These are phyloP conservation scores for Rhinocladiella mackenziei DNA, from an alignment of 2,329 filamentous ascomycete species.

Conservation along the genomic window DNA sequence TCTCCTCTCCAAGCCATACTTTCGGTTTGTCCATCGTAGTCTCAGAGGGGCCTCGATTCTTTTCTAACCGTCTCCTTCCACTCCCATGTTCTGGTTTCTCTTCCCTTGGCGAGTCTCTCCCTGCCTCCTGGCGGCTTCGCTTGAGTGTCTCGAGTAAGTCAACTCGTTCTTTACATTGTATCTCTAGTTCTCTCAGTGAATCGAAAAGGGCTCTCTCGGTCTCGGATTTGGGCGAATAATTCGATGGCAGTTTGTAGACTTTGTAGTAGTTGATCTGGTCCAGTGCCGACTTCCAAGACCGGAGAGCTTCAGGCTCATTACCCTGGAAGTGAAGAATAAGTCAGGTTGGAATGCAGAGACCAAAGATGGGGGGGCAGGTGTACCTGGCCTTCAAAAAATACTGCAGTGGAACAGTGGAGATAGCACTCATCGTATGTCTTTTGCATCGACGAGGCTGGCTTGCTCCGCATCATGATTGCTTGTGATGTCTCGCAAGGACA, in stretches of 20 bases:
- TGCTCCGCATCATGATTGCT: constrained; percentile 49
- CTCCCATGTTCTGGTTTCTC: constrained; percentile 21
- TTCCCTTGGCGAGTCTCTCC: constrained; percentile 21
- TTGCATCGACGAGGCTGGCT: constrained; percentile 71
- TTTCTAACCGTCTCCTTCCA: constrained; percentile 22
- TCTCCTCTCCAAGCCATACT: constrained; percentile 72
- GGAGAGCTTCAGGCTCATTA: constrained; percentile 83
- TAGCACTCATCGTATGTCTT: constrained; percentile 98
- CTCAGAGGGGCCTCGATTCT: constrained; percentile 24
- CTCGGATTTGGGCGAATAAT: constrained; percentile 68
- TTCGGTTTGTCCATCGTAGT: constrained; percentile 16
- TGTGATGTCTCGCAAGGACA: constrained; percentile 9
- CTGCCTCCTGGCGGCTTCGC: constrained; percentile 52
- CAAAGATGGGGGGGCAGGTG: constrained; percentile 10
- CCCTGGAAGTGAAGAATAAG: constrained; percentile 52
- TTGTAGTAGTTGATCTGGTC: constrained; percentile 86
- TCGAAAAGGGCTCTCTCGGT: constrained; percentile 79
- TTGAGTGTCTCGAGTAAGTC: constrained; percentile 79
- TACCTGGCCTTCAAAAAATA: constrained; percentile 94
- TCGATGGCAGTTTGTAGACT: constrained; percentile 66
- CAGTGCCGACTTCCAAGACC: constrained; percentile 84
- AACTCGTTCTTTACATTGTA: constrained; percentile 90
- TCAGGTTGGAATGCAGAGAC: not conserved
- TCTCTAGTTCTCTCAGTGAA: constrained; percentile 74
- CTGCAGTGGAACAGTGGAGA: constrained; percentile 87